Evolutionary conservation across 768 basidiomycete species (phyloP), one percentile per base, ranked within the genome.

Genomic region (Leccinum pellstonianum): DNA sequence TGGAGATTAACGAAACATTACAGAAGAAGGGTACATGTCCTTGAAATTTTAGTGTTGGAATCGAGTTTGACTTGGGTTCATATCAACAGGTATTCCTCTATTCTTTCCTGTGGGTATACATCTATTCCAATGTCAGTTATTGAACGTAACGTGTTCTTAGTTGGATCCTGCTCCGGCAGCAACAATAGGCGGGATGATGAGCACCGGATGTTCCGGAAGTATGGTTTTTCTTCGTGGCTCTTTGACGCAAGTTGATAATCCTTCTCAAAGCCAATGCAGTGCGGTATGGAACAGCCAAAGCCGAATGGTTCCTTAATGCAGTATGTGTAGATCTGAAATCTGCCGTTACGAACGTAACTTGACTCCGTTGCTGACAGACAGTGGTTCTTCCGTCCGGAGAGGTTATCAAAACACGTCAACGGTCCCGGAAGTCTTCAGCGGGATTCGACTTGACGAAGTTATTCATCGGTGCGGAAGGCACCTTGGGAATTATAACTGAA

Each of bases 401-500:
- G 69, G 87, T 96, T 12, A 95, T 97, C 70, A 95, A 95, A 68
- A 97, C 95, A 2, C 84, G 93, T 3, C 77, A 80, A 23, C 79
- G 90, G 27, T 80, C 90, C 3, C 78, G 93, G 35, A 96, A 97
- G 69, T 93, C 89, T 0, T 88, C 93, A 0, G 91, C 93, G 0
- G 94, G 95, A 1, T 94, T 90, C 61, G 94, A 96, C 66, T 75
- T 81, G 1, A 93, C 91, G 0, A 94, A 94, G 59, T 67, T 94
- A 6, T 94, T 95, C 73, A 88, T 95, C 52, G 93, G 93, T 23
- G 91, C 91, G 0, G 84, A 86, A 61, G 85, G 86, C 3, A 90
- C 93, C 0, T 77, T 96, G 23, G 95, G 95, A 1, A 92, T 97
- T 54, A 81, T 97, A 17, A 95, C 93, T 1, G 94, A 97, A 79